Evolutionary conservation across 2,329 filamentous ascomycete genomes (phyloP), one percentile per base, ranked within the genome.

Genomic region (Parafenestella ontariensis): DNA sequence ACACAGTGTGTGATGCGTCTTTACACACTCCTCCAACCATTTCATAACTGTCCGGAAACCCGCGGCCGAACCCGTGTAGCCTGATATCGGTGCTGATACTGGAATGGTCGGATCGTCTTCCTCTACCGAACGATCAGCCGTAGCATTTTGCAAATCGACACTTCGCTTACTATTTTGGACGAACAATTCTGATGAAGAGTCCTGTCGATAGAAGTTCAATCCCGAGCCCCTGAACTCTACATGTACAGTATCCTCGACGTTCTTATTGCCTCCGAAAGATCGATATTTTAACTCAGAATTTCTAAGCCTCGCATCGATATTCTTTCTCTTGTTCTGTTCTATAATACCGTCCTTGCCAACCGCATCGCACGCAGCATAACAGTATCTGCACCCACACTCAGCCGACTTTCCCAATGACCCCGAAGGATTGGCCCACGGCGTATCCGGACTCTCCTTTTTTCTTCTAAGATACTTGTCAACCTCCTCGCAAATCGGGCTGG

Each of bases 21-120:
- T 43, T 1, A 47, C 24, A 42, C 49, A 52, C 1, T 42, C 36
- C 24, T 28, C 7, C 20, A 52, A 23, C 49, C 49, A 52, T 3
- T 31, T n/a, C 7, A 15, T 13, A 2, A 13, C 21, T 1, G 28
- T 31, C 5, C 8, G 28, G 3, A 43, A 42, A 17, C 24, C 20
- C 18, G 39, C 5, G 5, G 37, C 31, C n/a, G 49, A 47, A 17
- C 49, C 49, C 1, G 49, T 52, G 21, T 37, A 37, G 10, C 49
- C 49, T 10, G 44, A 43, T 21, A 52, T 52, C 3, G 26, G 15
- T 5, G 29, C 9, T 15, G 49, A 20, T 1, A 37, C 21, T 17
- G 49, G 49, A 18, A 52, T 28, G 6, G 48, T 21, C 15, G 36
- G 28, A 28, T 52, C 44, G 20, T 48, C 18, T 1, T 11, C 36